Evolutionary conservation across 2,329 filamentous ascomycete genomes (phyloP).

Genomic region (Aureobasidium lini): DNA sequence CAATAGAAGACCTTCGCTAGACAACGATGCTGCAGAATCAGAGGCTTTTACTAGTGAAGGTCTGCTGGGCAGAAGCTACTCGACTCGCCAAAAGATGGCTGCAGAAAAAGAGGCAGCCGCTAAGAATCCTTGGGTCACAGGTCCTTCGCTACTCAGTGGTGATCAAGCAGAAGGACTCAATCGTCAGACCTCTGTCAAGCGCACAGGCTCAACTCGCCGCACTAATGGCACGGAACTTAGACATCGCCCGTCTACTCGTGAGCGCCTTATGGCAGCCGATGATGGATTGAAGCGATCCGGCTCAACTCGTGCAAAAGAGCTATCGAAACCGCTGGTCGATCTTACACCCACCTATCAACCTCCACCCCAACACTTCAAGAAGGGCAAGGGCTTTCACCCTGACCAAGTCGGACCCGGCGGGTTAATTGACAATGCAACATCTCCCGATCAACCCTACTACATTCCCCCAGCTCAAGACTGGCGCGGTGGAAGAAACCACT

Average conservation of each 20-base stretch:
- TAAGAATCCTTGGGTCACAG: constrained; percentile 46
- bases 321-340: constrained; percentile 58
- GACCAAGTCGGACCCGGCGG: constrained; percentile 29
- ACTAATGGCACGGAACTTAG: constrained; percentile 12
- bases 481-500: constrained; percentile 27
- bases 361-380: constrained; percentile 51
- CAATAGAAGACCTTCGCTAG: constrained; percentile 17
- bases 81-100: constrained; percentile 35
- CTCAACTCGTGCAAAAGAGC: constrained; percentile 32
- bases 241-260: constrained; percentile 14
- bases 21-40: constrained; percentile 14
- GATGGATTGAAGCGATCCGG: constrained; percentile 35
- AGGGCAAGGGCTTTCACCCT: constrained; percentile 42
- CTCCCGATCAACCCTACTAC: constrained; percentile 33
- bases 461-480: constrained; percentile 39
- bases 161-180: constrained; percentile 12
- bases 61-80: constrained; percentile 45
- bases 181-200: constrained; percentile 17
- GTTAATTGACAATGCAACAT: constrained; percentile 40
- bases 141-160: constrained; percentile 50
- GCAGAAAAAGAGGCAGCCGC: constrained; percentile 31
- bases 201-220: constrained; percentile 28
- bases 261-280: constrained; percentile 15
- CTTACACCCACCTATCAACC: constrained; percentile 59
- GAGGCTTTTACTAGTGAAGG: constrained; percentile 39